These are phyloP conservation scores for Westerdykella ornata DNA, from an alignment of 2,329 filamentous ascomycete species.

Conservation along the genomic window DNA sequence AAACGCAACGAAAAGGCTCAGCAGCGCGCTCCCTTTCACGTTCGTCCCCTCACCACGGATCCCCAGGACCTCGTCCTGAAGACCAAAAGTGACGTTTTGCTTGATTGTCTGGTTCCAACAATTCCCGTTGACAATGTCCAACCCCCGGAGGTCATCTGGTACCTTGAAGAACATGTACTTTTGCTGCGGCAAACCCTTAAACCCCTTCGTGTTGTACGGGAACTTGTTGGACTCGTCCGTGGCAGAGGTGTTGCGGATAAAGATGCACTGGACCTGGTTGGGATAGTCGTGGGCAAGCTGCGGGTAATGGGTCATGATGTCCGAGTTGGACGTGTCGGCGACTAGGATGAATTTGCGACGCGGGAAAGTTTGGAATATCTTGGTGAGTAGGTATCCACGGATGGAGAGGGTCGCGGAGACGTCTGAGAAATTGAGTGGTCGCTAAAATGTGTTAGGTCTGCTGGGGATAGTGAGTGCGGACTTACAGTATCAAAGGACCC, in stretches of 20 bases:
- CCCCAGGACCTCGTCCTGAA: conserved; percentile 32
- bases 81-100: conserved; percentile 64
- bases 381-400: conserved; percentile 61
- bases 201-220: conserved; percentile 68
- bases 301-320: conserved; percentile 62
- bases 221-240: conserved; percentile 63
- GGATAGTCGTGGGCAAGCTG: conserved; percentile 60
- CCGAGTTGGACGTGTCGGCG: conserved; percentile 68
- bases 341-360: conserved; percentile 68
- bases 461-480: background rate
- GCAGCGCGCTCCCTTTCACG: conserved; percentile 21
- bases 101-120: conserved; percentile 59
- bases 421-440: conserved; percentile 71
- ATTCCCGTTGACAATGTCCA: conserved; percentile 62
- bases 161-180: conserved; percentile 75
- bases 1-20: conserved; percentile 32
- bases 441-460: conserved; percentile 3
- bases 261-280: conserved; percentile 68
- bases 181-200: conserved; percentile 58
- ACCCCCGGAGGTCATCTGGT: conserved; percentile 58
- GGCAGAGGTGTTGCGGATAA: conserved; percentile 65
- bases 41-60: conserved; percentile 28
- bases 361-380: conserved; percentile 69
- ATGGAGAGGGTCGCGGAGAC: conserved; percentile 64
- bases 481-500: conserved; percentile 67